Percentiles rank a stretch among this genome's conserved stretches.
Evolutionary conservation across 2,329 filamentous ascomycete species (phyloP).

Genomic region (Xylaria sp.): DNA sequence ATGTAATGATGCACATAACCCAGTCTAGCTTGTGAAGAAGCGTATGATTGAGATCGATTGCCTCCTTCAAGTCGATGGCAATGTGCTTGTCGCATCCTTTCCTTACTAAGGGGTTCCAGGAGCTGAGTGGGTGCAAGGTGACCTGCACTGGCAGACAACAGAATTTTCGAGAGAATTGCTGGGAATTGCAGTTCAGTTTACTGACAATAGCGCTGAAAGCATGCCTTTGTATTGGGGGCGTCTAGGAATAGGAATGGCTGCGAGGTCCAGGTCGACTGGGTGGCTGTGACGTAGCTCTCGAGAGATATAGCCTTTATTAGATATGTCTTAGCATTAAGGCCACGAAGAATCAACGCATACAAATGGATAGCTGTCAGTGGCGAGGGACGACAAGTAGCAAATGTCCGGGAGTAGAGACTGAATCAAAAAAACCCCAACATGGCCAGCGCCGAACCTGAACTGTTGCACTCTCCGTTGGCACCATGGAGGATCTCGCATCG

Average conservation of each 20-base stretch:
- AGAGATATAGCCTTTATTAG: conserved; percentile 12
- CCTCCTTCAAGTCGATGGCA: not conserved
- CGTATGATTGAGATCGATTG: not conserved
- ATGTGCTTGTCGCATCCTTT: not conserved
- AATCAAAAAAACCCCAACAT: conserved; percentile 7
- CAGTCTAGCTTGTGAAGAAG: not conserved
- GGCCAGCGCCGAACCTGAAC: conserved; percentile 17
- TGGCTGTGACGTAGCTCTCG: conserved; percentile 14
- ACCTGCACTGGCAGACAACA: not conserved
- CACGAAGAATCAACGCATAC: conserved; percentile 1
- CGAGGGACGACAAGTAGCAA: conserved; percentile 11
- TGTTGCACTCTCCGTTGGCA: conserved; percentile 21
- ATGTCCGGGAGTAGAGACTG: conserved; percentile 16
- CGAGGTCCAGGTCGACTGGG: not conserved
- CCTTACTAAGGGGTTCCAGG: not conserved
- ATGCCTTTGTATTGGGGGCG: conserved; percentile 10
- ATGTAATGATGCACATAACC: not conserved
- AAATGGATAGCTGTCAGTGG: not conserved
- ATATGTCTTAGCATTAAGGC: conserved; percentile 1
- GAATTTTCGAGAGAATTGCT: not conserved
- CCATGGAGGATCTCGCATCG: conserved; percentile 2
- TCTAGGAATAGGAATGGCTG: conserved; percentile 5
- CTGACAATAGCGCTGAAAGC: not conserved
- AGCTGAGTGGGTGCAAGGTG: not conserved
- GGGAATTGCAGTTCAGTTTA: not conserved